phyloP scores from a whole-genome alignment of 345 rosid genomes.

The Linum trigynum region DNA sequence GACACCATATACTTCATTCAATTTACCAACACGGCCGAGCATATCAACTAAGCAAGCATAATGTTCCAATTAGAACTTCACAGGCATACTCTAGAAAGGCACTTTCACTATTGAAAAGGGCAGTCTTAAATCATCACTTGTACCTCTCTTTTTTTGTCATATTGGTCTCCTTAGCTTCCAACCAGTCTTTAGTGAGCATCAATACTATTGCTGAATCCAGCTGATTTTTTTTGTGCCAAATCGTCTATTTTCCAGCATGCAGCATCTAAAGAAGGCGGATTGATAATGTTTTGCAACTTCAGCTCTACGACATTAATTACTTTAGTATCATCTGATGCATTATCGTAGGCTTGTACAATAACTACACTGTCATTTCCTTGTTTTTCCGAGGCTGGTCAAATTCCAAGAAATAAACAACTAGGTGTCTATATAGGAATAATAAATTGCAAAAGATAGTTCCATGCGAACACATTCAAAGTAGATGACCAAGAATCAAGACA shows the following conservation, averaged over 20 bases:
- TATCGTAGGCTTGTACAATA: slow-evolving; percentile 76
- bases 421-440: neutral
- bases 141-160: slow-evolving; percentile 91
- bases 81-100: neutral
- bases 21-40: slow-evolving; percentile 45
- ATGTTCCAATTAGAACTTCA: neutral
- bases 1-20: slow-evolving; percentile 33
- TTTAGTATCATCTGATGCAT: slow-evolving; percentile 48
- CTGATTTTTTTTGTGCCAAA: slow-evolving; percentile 76
- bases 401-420: slow-evolving; percentile 13
- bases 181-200: slow-evolving; percentile 96
- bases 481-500: too few relatives aligned
- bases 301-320: slow-evolving; percentile 61
- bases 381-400: slow-evolving; percentile 44
- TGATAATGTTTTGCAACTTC: slow-evolving; percentile 74
- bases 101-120: neutral
- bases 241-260: slow-evolving; percentile 83
- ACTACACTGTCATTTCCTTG: slow-evolving; percentile 66
- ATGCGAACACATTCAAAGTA: neutral
- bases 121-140: neutral
- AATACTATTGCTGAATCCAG: slow-evolving; percentile 81
- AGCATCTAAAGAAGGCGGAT: slow-evolving; percentile 67
- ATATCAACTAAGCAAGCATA: too few relatives aligned
- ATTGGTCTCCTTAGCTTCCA: slow-evolving; percentile 78
- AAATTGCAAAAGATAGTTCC: too few relatives aligned